These are phyloP conservation scores for Coniferiporia weirii DNA, from an alignment of 1,284 basidiomycete species.

Conservation along the genomic window DNA sequence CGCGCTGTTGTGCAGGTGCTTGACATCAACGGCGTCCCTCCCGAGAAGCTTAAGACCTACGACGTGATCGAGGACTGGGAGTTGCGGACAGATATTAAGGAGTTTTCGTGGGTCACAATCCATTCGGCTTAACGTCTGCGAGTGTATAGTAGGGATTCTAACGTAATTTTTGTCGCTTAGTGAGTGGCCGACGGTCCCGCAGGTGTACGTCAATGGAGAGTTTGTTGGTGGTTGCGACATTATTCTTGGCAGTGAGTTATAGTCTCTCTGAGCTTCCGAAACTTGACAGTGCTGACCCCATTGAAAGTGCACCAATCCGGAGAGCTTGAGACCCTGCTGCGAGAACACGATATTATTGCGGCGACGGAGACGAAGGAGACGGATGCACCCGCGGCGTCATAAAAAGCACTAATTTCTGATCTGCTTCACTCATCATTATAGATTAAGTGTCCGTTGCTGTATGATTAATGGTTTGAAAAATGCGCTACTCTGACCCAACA, in stretches of 20 bases:
- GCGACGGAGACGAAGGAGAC: background rate
- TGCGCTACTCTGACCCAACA: no score
- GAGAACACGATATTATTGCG: constrained; percentile 66
- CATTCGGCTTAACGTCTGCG: constrained; percentile 1
- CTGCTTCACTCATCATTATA: background rate
- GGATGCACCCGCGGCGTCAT: background rate
- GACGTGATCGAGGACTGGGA: constrained; percentile 89
- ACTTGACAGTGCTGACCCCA: background rate
- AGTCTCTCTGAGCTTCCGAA: background rate
- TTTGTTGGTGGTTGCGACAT: constrained; percentile 98
- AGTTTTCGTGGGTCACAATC: constrained; percentile 93
- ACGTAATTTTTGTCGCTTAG: constrained; percentile 34
- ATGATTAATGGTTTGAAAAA: background rate
- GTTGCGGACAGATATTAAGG: constrained; percentile 83
- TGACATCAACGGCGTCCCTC: constrained; percentile 80
- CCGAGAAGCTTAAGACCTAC: constrained; percentile 80
- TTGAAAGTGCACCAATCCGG: constrained; percentile 90
- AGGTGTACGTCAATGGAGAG: constrained; percentile 91
- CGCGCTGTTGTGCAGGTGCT: constrained; percentile 90
- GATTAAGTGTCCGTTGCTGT: constrained; percentile 1
- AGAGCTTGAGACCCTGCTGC: constrained; percentile 82
- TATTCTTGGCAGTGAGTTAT: constrained; percentile 76
- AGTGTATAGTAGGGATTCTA: background rate
- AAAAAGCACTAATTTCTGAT: background rate
- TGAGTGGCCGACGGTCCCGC: constrained; percentile 97